Evolutionary conservation across 1,284 basidiomycete genomes (phyloP).

Genomic region (Leccinum subfulvum): DNA sequence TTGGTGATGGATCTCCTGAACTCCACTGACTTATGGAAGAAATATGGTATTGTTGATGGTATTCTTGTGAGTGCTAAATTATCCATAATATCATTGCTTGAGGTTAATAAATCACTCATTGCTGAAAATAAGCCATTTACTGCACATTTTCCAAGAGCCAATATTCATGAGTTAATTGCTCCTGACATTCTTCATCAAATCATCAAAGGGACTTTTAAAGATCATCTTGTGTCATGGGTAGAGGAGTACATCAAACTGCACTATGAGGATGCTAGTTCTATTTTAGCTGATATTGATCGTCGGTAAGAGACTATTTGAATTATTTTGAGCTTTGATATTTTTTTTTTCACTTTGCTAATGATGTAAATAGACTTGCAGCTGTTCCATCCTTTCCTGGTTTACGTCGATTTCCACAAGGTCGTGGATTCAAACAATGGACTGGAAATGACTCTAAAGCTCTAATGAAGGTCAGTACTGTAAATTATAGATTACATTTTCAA

Average conservation of each 20-base stretch:
- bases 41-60: background rate
- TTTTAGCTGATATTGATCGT: background rate
- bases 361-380: background rate
- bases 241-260: background rate
- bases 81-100: background rate
- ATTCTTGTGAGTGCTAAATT: background rate
- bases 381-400: background rate
- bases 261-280: background rate
- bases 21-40: background rate
- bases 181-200: background rate
- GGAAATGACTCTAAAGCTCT: background rate
- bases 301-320: background rate
- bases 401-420: background rate
- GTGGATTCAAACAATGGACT: background rate
- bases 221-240: background rate
- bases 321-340: background rate
- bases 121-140: background rate
- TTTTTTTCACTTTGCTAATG: background rate
- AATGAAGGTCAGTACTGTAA: background rate
- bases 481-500: background rate
- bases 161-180: background rate
- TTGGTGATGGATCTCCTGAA: background rate
- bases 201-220: background rate
- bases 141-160: background rate
- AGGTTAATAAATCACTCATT: background rate